phyloP scores from a whole-genome alignment of 345 rosid genomes.

The Arabis hirsuta region DNA sequence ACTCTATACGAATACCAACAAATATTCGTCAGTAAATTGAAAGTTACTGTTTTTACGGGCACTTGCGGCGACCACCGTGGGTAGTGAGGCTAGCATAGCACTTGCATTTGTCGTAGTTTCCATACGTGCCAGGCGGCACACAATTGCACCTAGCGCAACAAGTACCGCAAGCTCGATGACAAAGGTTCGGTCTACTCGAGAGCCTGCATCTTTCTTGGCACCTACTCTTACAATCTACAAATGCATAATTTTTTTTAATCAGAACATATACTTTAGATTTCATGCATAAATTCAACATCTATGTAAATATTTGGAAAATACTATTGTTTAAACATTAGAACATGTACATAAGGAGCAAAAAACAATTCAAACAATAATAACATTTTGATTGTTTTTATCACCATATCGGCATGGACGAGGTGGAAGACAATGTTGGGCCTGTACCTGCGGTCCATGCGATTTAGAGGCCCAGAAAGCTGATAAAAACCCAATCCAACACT shows the following conservation, averaged over 20 bases:
- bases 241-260: background rate
- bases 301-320: background rate
- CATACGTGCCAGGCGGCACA: slow-evolving; percentile 69
- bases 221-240: slow-evolving; percentile 57
- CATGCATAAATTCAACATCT: slow-evolving; percentile 7
- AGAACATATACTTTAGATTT: background rate
- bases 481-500: too few species aligned
- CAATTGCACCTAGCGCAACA: slow-evolving; percentile 73
- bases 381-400: background rate
- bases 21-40: too few species aligned
- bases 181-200: slow-evolving; percentile 57
- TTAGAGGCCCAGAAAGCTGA: too few species aligned
- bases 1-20: too few species aligned
- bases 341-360: background rate
- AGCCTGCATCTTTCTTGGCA: slow-evolving; percentile 59
- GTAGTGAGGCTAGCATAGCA: slow-evolving; percentile 71
- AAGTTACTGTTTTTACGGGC: slow-evolving; percentile 49
- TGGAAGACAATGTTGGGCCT: slow-evolving; percentile 49
- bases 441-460: too few species aligned
- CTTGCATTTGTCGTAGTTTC: slow-evolving; percentile 56
- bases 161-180: slow-evolving; percentile 70
- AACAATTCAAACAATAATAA: background rate
- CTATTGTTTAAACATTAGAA: background rate
- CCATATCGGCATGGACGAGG: slow-evolving; percentile 44
- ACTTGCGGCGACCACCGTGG: slow-evolving; percentile 67